Base-by-base conservation (phyloP, 2,329 filamentous ascomycete genomes). In the Diaporthe capsici region DNA sequence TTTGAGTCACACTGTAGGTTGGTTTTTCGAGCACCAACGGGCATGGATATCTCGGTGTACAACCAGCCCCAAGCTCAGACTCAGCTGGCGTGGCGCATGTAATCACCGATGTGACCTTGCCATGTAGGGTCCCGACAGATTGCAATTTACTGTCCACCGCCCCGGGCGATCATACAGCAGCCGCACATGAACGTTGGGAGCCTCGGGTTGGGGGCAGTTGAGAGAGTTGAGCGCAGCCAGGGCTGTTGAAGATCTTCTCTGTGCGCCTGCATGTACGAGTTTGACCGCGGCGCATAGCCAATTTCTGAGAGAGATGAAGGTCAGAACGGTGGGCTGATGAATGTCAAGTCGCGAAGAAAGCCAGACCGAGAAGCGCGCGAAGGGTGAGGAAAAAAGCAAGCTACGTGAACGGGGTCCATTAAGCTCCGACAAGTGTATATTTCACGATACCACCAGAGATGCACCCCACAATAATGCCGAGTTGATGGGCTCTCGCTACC, bases 31-130 rank as follows among this genome's bases (percentile, higher is more conserved):
- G 65, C 34, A 42, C 49, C 47, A 53, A 70, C 65, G 31, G 17
- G 47, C 47, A 39, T 70, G n/a, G 34, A 55, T 22, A 55, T 22
- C 22, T 28, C 34, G 8, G 47, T 47, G 28, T n/a, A 34, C 28
- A 37, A 39, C 61, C 42, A 9, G 34, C 28, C 53, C 25, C 49
- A 70, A 42, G 47, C 65, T 70, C 34, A 17, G 63, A 25, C 31
- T 20, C 28, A 53, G 47, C 63, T 51, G 65, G 65, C 34, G 65
- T 55, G 49, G 49, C 49, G 49, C 65, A 55, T 70, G 65, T 70
- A 70, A 70, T 70, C 65, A 70, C 65, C 65, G 65, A 70, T 55
- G 65, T 70, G 65, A 70, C 65, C 34, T 34, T 70, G 47, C 49
- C 47, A 68, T 39, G 65, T 53, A 68, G 65, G 65, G 44, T n/a